Evolutionary conservation across 352 stramenopile species (phyloP).

Genomic region (Achlya hypogyna): DNA sequence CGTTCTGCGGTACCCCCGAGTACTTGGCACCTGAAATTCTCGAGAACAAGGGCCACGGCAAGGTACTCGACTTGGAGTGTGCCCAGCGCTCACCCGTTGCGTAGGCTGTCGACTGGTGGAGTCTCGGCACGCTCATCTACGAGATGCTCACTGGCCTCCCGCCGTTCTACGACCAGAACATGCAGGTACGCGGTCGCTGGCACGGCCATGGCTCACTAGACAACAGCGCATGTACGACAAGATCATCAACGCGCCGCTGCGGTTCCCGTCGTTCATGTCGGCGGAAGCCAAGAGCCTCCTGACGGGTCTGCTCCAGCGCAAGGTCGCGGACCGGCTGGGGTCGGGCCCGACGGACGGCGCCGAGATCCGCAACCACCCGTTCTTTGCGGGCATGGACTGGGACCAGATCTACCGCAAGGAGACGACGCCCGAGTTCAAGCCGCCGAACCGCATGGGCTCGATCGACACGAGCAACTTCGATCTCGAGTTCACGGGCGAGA

Average conservation of each 20-base stretch:
- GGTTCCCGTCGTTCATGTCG: conserved; percentile 87
- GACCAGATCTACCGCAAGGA: conserved; percentile 83
- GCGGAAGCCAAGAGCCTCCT: conserved; percentile 82
- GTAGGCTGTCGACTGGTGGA: conserved; percentile 81
- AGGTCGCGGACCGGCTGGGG: conserved; percentile 80
- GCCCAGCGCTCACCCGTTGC: neutral
- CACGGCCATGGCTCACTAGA: neutral
- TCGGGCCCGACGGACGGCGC: conserved; percentile 78
- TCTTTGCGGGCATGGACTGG: conserved; percentile 91
- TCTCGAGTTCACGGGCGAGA: conserved; percentile 89
- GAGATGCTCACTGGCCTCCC: conserved; percentile 89
- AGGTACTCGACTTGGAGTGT: conserved; percentile 29
- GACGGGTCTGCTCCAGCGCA: conserved; percentile 74
- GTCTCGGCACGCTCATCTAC: conserved; percentile 90
- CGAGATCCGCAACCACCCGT: conserved; percentile 90
- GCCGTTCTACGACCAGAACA: conserved; percentile 92
- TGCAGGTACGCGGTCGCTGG: conserved; percentile 33
- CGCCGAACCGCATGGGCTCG: conserved; percentile 75
- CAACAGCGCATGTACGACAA: conserved; percentile 87
- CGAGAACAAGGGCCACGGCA: conserved; percentile 89
- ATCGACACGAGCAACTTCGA: conserved; percentile 93
- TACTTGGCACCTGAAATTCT: conserved; percentile 93
- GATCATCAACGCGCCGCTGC: conserved; percentile 86
- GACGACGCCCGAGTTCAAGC: conserved; percentile 87
- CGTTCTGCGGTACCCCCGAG: conserved; percentile 91